Evolutionary conservation across 176 grass and related monocot species (phyloP).

Genomic region (Cenchrus fungigraminus): DNA sequence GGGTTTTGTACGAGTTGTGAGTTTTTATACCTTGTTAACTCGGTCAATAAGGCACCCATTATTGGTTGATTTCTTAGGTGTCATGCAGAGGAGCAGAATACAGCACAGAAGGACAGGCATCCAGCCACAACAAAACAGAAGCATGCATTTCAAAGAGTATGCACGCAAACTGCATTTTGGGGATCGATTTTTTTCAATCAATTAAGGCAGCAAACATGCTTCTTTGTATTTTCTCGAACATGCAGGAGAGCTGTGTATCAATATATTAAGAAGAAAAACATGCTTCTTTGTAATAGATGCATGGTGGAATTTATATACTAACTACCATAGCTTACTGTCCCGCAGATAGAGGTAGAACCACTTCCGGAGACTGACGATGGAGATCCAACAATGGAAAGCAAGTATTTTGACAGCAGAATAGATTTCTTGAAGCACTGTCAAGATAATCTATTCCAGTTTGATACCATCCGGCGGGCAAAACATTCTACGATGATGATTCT

Average conservation of each 20-base stretch:
- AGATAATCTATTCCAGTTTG: conserved; percentile 86
- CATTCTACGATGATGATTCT: conserved; percentile 98
- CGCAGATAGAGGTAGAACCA: conserved; percentile 62
- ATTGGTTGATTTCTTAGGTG: conserved; percentile 60
- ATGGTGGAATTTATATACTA: conserved; percentile 41
- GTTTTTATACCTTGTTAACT: conserved; percentile 4
- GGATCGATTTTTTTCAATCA: conserved; percentile 4
- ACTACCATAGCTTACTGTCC: conserved; percentile 30
- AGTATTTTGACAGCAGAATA: conserved; percentile 85
- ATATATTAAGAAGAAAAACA: background rate
- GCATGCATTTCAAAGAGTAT: conserved; percentile 73
- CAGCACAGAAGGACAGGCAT: conserved; percentile 72
- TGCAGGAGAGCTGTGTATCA: no score
- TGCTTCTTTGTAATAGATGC: conserved; percentile 29
- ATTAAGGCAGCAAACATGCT: background rate
- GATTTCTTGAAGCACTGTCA: conserved; percentile 89
- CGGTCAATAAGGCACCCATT: background rate
- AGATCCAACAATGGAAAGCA: conserved; percentile 74
- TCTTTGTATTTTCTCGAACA: no score
- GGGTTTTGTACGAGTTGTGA: background rate
- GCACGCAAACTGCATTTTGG: conserved; percentile 12
- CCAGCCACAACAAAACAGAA: conserved; percentile 75
- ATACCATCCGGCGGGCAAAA: conserved; percentile 93
- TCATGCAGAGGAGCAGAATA: conserved; percentile 64
- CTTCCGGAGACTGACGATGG: conserved; percentile 67